These are phyloP conservation scores for Botryotinia convoluta DNA, from an alignment of 2,329 filamentous ascomycete species.

Conservation along the genomic window DNA sequence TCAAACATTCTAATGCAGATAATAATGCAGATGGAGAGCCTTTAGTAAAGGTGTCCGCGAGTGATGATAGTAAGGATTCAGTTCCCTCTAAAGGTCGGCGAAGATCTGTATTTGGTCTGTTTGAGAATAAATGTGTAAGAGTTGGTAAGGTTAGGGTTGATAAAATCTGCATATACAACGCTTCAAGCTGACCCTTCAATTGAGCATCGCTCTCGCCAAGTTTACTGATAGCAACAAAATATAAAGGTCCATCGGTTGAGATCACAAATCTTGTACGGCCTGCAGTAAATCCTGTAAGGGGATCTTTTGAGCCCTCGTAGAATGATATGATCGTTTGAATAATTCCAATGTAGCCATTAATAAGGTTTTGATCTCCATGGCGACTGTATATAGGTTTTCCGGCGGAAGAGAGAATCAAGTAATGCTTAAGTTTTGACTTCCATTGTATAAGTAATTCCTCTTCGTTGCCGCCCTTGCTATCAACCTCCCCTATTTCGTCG, in stretches of 20 bases:
- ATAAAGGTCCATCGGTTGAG: slow-evolving; percentile 78
- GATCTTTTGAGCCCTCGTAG: slow-evolving; percentile 77
- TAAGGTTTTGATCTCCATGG: slow-evolving; percentile 83
- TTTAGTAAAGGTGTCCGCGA: slow-evolving; percentile 91
- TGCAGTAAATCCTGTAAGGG: slow-evolving; percentile 81
- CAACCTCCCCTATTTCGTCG: slow-evolving; percentile 64
- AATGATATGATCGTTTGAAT: slow-evolving; percentile 98
- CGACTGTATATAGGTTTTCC: slow-evolving; percentile 97
- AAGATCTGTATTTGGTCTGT: slow-evolving; percentile 90
- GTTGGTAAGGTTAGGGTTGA: slow-evolving; percentile 90
- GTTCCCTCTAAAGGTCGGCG: slow-evolving; percentile 88
- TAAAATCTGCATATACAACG: slow-evolving; percentile 96
- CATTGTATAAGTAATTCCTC: slow-evolving; percentile 60
- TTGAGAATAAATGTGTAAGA: slow-evolving; percentile 80
- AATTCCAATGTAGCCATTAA: slow-evolving; percentile 92
- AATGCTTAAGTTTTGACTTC: slow-evolving; percentile 95
- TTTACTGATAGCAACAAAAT: slow-evolving; percentile 89
- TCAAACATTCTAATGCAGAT: slow-evolving; percentile 90
- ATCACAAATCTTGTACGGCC: slow-evolving; percentile 83
- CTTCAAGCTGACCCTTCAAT: slow-evolving; percentile 82
- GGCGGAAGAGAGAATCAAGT: slow-evolving; percentile 91
- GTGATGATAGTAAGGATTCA: slow-evolving; percentile 82
- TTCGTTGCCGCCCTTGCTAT: slow-evolving; percentile 53
- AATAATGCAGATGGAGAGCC: slow-evolving; percentile 87
- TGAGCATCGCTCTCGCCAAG: slow-evolving; percentile 91